These are phyloP conservation scores for Globisporangium cylindrosporum DNA, from an alignment of 352 stramenopile species.

Conservation along the genomic window DNA sequence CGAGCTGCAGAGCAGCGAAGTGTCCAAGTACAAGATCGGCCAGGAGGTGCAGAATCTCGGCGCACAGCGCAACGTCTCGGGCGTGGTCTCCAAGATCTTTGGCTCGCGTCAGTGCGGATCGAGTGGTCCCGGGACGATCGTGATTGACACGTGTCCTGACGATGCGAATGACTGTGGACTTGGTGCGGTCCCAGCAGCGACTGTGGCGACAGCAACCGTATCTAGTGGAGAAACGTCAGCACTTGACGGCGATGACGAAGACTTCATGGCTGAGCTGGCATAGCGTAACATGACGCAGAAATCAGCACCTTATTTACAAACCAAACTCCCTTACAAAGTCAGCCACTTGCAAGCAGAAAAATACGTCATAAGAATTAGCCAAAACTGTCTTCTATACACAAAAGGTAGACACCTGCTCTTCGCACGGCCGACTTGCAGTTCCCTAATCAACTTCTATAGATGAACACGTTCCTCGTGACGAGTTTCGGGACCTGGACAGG, in stretches of 20 bases:
- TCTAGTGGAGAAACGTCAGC: not conserved
- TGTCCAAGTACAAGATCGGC: slow-evolving; percentile 71
- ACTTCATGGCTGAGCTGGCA: slow-evolving; percentile 10
- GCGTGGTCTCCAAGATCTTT: slow-evolving; percentile 67
- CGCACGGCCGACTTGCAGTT: not conserved
- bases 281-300: not conserved
- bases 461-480: slow-evolving; percentile 20
- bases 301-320: slow-evolving; percentile 5
- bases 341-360: not conserved
- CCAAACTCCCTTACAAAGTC: not conserved
- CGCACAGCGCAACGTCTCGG: slow-evolving; percentile 47
- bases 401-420: no score
- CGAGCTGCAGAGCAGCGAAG: slow-evolving; percentile 77
- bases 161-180: not conserved
- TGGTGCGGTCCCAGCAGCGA: not conserved
- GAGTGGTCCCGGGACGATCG: slow-evolving; percentile 60
- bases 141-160: slow-evolving; percentile 58
- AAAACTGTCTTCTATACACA: slow-evolving; percentile 7
- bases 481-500: slow-evolving; percentile 13
- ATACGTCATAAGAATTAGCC: slow-evolving; percentile 7
- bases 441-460: slow-evolving; percentile 18
- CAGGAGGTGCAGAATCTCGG: slow-evolving; percentile 54
- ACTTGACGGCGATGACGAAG: slow-evolving; percentile 9
- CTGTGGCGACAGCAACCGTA: not conserved
- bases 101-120: slow-evolving; percentile 67